Evolutionary conservation across 2,329 filamentous ascomycete species (phyloP).

Genomic region (Diaporthe vexans): DNA sequence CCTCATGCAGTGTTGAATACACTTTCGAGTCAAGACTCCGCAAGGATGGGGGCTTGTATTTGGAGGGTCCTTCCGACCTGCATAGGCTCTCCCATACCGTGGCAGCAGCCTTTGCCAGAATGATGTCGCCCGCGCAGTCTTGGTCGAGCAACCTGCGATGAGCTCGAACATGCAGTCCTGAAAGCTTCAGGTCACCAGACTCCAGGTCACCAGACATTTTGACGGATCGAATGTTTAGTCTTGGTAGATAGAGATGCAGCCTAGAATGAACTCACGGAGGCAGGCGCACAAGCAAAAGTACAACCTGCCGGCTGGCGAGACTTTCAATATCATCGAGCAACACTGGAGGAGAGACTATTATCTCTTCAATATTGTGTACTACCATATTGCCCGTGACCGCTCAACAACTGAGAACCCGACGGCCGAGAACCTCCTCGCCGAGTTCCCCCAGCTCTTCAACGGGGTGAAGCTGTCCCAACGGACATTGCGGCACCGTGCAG

Average conservation of each 20-base stretch:
- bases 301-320: background rate
- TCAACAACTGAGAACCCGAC: background rate
- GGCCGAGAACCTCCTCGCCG: background rate
- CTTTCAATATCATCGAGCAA: background rate
- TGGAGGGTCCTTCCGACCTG: background rate
- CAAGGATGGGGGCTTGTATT: background rate
- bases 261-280: background rate
- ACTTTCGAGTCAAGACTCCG: too few species aligned
- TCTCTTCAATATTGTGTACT: background rate
- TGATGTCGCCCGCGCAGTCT: background rate
- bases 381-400: background rate
- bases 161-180: background rate
- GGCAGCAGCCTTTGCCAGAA: background rate
- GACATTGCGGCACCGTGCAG: background rate
- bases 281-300: background rate
- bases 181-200: too few species aligned
- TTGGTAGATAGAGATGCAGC: background rate
- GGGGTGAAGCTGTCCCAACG: background rate
- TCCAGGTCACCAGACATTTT: too few species aligned
- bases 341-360: background rate
- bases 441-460: background rate
- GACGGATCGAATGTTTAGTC: too few species aligned
- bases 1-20: too few species aligned
- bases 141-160: background rate
- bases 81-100: background rate